phyloP scores from a whole-genome alignment of 352 stramenopile genomes.

The Thalassiosira hispida region DNA sequence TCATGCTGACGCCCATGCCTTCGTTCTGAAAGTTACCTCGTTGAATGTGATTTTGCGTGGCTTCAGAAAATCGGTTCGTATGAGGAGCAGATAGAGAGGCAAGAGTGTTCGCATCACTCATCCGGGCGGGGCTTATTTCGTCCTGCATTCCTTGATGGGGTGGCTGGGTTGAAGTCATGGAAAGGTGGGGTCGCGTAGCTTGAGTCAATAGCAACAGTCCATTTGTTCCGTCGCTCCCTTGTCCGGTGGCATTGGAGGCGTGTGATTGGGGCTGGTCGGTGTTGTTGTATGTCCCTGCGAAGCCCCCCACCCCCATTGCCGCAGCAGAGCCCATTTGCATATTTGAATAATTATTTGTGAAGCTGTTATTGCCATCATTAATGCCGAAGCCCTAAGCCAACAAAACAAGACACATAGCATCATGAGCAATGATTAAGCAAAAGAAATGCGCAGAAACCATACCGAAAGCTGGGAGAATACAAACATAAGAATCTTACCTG shows the following conservation, averaged over 20 bases:
- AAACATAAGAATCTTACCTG: neutral
- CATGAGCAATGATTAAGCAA: neutral
- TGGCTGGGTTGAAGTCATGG: neutral
- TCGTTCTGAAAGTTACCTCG: neutral
- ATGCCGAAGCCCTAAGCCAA: neutral
- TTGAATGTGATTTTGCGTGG: neutral
- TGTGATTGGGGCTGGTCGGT: neutral
- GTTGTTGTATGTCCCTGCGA: neutral
- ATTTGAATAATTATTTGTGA: neutral
- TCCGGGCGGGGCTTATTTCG: neutral
- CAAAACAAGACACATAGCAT: neutral
- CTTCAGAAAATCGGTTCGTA: neutral
- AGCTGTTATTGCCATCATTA: neutral
- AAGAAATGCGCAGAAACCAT: neutral
- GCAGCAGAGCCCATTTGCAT: neutral
- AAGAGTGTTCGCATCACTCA: neutral
- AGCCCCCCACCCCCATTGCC: neutral
- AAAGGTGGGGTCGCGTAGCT: neutral
- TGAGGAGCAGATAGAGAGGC: slow-evolving; percentile 7
- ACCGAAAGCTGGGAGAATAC: neutral
- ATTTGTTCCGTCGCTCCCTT: neutral
- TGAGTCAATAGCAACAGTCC: slow-evolving; percentile 4
- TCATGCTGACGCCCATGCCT: neutral
- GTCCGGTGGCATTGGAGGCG: neutral
- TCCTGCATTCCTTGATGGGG: neutral